phyloP scores from a whole-genome alignment of 495 filamentous ascomycete genomes.

The Jackrogersella minutella region DNA sequence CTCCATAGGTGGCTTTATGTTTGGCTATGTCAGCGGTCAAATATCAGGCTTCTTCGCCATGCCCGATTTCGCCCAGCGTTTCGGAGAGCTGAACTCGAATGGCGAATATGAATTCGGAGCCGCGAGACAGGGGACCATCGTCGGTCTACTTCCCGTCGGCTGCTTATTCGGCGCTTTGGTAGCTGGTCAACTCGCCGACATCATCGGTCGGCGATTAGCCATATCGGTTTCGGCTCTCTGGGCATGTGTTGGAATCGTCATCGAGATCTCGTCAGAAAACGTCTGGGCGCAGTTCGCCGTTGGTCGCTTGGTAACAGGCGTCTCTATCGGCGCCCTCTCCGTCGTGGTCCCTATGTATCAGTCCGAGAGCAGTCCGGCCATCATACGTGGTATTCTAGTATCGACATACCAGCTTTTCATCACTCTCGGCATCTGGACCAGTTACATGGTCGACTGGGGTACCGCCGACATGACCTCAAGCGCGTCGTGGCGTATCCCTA shows the following conservation, averaged over 20 bases:
- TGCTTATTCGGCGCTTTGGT: conserved; percentile 73
- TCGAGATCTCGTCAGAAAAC: conserved; percentile 66
- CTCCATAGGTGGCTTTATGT: conserved; percentile 82
- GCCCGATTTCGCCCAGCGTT: conserved; percentile 60
- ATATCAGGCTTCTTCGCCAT: conserved; percentile 68
- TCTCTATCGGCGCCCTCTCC: conserved; percentile 75
- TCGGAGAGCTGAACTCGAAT: conserved; percentile 49
- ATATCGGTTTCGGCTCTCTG: conserved; percentile 67
- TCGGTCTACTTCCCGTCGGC: conserved; percentile 69
- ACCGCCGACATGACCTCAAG: conserved; percentile 61
- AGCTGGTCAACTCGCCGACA: conserved; percentile 64
- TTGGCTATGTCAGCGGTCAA: conserved; percentile 71
- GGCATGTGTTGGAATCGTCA: conserved; percentile 72
- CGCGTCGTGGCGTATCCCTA: conserved; percentile 80
- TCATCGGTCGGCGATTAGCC: conserved; percentile 54
- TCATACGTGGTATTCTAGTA: conserved; percentile 73
- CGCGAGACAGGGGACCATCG: conserved; percentile 61
- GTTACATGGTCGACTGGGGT: conserved; percentile 83
- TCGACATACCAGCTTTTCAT: conserved; percentile 87
- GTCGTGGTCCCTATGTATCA: conserved; percentile 80
- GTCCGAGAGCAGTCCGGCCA: conserved; percentile 70
- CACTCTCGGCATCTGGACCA: conserved; percentile 83
- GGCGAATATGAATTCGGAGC: conserved; percentile 54
- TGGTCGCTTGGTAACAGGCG: conserved; percentile 67
- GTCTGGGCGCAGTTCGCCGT: conserved; percentile 63